phyloP scores from a whole-genome alignment of 208 protist species.

The Leishmania turanica region DNA sequence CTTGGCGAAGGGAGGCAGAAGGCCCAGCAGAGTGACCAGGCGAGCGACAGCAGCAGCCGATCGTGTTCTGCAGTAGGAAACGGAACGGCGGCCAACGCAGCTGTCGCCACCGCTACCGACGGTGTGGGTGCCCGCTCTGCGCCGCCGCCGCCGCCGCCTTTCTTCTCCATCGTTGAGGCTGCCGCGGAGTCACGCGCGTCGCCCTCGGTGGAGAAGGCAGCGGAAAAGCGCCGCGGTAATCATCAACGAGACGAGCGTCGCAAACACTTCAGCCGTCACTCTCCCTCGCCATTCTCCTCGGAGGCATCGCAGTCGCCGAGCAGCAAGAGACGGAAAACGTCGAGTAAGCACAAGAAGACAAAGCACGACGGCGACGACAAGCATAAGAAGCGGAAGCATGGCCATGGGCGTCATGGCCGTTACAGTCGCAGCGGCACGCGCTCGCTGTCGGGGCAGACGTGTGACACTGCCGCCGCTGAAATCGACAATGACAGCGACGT shows the following conservation, averaged over 20 bases:
- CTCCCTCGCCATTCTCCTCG: not conserved
- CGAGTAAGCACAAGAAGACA: not conserved
- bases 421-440: not conserved
- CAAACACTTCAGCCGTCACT: not conserved
- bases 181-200: not conserved
- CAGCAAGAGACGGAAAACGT: not conserved
- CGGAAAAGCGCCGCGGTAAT: not conserved
- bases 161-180: constrained; percentile 7
- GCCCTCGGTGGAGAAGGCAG: not conserved
- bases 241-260: not conserved
- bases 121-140: not conserved
- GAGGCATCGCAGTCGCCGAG: not conserved
- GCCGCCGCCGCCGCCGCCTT: not conserved
- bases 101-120: not conserved
- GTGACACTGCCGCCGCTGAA: not conserved
- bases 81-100: not conserved
- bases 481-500: constrained; percentile 15
- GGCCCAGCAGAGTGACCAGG: not conserved
- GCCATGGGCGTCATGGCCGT: constrained; percentile 2
- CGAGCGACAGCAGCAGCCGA: not conserved
- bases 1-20: not conserved
- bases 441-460: not conserved
- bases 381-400: not conserved
- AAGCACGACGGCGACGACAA: not conserved
- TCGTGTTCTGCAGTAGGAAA: not conserved